Evolutionary conservation across 768 basidiomycete species (phyloP).

Genomic region (Tricholoma hemisulphureum): DNA sequence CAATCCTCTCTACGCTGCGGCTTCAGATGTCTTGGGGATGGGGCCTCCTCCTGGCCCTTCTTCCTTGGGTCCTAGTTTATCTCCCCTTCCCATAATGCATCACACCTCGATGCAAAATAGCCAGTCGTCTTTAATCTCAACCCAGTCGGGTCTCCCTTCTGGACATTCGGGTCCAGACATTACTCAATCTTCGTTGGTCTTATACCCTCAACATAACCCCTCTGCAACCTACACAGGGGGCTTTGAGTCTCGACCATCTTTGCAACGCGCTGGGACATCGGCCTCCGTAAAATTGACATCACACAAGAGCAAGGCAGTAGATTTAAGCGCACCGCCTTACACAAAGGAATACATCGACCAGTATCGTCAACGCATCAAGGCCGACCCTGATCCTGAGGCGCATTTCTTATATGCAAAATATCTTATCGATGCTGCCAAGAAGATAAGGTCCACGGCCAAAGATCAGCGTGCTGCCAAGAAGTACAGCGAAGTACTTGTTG

Average conservation of each 20-base stretch:
- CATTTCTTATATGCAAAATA: conserved; percentile 99
- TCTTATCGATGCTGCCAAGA: conserved; percentile 95
- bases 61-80: conserved; percentile 18
- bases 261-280: conserved; percentile 58
- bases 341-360: conserved; percentile 97
- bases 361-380: conserved; percentile 95
- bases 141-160: conserved; percentile 31
- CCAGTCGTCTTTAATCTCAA: conserved; percentile 29
- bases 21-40: conserved; percentile 80
- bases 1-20: conserved; percentile 67
- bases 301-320: conserved; percentile 76
- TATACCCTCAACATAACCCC: conserved; percentile 21
- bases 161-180: conserved; percentile 10
- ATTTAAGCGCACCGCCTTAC: conserved; percentile 80
- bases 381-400: conserved; percentile 96
- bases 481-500: conserved; percentile 84
- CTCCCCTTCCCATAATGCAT: conserved; percentile 22
- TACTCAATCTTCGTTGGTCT: conserved; percentile 21
- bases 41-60: conserved; percentile 53
- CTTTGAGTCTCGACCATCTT: conserved; percentile 54
- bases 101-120: conserved; percentile 17
- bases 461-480: conserved; percentile 85
- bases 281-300: conserved; percentile 57
- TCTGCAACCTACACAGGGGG: conserved; percentile 39
- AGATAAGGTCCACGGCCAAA: conserved; percentile 70